Evolutionary conservation across 371 early-diverging fungal species (phyloP).

Genomic region (Chytridium lagenaria): DNA sequence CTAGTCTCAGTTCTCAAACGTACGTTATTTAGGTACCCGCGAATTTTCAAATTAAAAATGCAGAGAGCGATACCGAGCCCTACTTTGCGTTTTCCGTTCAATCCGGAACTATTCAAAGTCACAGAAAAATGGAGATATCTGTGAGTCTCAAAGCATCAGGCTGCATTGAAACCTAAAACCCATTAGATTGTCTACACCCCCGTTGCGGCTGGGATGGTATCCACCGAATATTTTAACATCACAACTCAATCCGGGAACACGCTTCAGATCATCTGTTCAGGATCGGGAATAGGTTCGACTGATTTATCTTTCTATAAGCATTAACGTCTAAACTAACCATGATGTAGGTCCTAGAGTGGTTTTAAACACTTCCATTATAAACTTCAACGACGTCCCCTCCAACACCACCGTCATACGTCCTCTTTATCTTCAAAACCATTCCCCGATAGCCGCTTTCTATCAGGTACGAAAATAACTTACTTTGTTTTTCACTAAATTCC

Average conservation of each 20-base stretch:
- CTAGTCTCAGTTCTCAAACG: not conserved
- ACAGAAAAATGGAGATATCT: slow-evolving; percentile 40
- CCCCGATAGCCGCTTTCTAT: slow-evolving; percentile 45
- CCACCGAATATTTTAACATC: slow-evolving; percentile 58
- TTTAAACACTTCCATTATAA: slow-evolving; percentile 45
- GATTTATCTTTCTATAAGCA: not conserved
- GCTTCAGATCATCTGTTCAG: slow-evolving; percentile 47
- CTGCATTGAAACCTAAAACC: not conserved
- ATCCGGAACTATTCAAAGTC: slow-evolving; percentile 41
- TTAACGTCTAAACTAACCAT: not conserved
- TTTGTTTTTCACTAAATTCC: not conserved
- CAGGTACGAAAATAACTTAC: slow-evolving; percentile 36
- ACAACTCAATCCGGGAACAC: slow-evolving; percentile 56
- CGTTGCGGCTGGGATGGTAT: slow-evolving; percentile 50
- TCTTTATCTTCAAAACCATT: slow-evolving; percentile 48
- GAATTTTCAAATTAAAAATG: slow-evolving; percentile 50
- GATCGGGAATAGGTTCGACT: slow-evolving; percentile 46
- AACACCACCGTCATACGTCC: slow-evolving; percentile 44
- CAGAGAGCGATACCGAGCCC: slow-evolving; percentile 48
- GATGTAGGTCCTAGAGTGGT: slow-evolving; percentile 48
- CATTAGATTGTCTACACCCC: slow-evolving; percentile 53
- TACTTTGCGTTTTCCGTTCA: slow-evolving; percentile 51
- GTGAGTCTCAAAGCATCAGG: slow-evolving; percentile 24
- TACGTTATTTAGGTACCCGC: slow-evolving; percentile 42
- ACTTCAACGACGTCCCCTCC: slow-evolving; percentile 54